Base-by-base conservation (phyloP, 1,284 basidiomycete species). In the Leccinum brunneo-olivaceum region DNA sequence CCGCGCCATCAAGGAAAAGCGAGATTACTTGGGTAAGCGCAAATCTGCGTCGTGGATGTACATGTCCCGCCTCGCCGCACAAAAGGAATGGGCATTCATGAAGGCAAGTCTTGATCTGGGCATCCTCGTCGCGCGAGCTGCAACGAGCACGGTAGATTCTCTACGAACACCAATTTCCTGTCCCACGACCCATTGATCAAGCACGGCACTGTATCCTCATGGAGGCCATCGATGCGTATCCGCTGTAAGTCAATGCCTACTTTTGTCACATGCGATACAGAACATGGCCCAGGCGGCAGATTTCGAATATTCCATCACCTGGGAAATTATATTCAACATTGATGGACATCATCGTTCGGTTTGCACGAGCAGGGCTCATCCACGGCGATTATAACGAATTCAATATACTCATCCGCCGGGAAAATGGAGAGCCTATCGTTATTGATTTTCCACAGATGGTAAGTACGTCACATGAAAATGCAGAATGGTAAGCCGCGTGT, bases 391-490 rank as follows among this genome's bases (percentile, higher is more conserved):
- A 90, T 69, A 99, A 99, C 67, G 96, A 99, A 63, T 99, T 98
- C 72, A 98, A 99, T 65, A 92, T 99, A 56, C 80, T 99, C 49
- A 91, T 99, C 51, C 77, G 79, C 36, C 79, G 84, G 40, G 82
- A 83, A 43, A 76, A 74, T 32, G 87, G 90, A 7, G 84, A 92
- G 55, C 90, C 95, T 5, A 71, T 98, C 43, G 81, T 99, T 27
- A 98, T 99, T 55, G 96, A 99, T 69, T 99, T 99, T 62, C 95
- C 95, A 2, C 95, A 99, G 70, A 98, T 98, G 95, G 90, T 98
- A 64, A 93, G 89, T 72, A 95, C 90, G 28, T 88, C 93, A 39
- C 95, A 99, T 59, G 80, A 84, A 57, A 97, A 99, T 64, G 96
- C 95, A 9, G 95, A 98, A 70, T 96, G 86, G 91, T 94, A 56